These are phyloP conservation scores for Cercospora sp. DNA, from an alignment of 2,329 filamentous ascomycete genomes.

Conservation along the genomic window DNA sequence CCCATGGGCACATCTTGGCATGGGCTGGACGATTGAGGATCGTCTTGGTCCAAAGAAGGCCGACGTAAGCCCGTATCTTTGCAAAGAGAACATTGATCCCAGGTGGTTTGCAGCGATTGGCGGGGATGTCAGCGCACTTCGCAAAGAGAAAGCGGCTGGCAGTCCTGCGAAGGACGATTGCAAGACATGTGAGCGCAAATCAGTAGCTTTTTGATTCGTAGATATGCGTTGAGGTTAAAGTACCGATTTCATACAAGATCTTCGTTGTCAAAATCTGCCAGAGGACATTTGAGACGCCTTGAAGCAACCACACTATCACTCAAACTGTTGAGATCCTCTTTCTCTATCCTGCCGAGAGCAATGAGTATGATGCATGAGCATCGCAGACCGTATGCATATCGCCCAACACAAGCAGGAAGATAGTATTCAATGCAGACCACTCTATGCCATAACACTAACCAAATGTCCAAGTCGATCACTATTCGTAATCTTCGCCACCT, in stretches of 20 bases:
- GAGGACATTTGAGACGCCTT: too few species aligned
- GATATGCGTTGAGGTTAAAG: background rate
- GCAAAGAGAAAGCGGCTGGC: background rate
- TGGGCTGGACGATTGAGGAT: slow-evolving; percentile 43
- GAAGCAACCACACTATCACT: too few species aligned
- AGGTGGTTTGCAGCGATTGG: slow-evolving; percentile 40
- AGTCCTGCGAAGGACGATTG: background rate
- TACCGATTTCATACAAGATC: too few species aligned
- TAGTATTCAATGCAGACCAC: background rate
- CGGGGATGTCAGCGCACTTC: slow-evolving; percentile 26
- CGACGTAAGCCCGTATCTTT: slow-evolving; percentile 44
- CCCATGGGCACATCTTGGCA: slow-evolving; percentile 45
- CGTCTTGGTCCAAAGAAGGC: slow-evolving; percentile 27
- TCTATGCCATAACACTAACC: background rate
- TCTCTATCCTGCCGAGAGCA: too few species aligned
- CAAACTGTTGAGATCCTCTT: too few species aligned
- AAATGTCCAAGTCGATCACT: background rate
- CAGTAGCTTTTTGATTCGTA: background rate
- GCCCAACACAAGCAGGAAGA: too few species aligned
- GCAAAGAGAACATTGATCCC: slow-evolving; percentile 44
- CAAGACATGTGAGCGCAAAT: background rate
- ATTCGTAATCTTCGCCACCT: background rate
- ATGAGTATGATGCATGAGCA: too few species aligned
- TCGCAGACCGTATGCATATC: too few species aligned
- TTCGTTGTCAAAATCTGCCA: too few species aligned